These are phyloP conservation scores for Rhynchospora breviuscula DNA, from an alignment of 176 grass and related monocot species.

Conservation along the genomic window DNA sequence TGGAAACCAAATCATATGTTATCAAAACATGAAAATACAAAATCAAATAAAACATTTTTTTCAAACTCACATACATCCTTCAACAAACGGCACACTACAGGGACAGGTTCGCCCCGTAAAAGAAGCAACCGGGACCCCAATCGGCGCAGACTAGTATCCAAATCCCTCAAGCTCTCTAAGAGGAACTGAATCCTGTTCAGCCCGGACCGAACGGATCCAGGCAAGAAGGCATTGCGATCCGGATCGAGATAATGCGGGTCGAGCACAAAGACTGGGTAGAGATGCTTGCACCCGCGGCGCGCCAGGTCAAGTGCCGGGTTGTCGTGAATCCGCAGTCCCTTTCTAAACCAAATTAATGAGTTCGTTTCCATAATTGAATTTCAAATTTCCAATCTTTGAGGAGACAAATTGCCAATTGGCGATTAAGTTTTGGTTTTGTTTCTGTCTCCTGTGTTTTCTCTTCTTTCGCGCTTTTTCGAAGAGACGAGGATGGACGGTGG, in stretches of 20 bases:
- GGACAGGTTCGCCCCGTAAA: conserved; percentile 51
- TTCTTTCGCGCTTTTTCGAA: conserved; percentile 17
- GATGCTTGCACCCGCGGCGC: conserved; percentile 29
- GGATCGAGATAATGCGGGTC: conserved; percentile 67
- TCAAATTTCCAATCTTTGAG: neutral
- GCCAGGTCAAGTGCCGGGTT: conserved; percentile 76
- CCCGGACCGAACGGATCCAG: conserved; percentile 55
- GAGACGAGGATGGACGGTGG: neutral
- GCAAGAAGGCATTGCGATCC: conserved; percentile 48
- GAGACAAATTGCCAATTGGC: neutral
- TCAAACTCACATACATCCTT: conserved; percentile 51
- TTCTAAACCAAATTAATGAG: conserved; percentile 88
- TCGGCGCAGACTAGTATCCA: conserved; percentile 51
- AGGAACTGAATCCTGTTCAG: conserved; percentile 68
- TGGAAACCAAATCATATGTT: neutral
- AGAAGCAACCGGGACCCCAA: conserved; percentile 70
- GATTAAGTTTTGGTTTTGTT: neutral
- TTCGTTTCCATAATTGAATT: conserved; percentile 32
- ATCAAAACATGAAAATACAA: neutral
- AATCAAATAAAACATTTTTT: neutral
- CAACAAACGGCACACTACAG: conserved; percentile 45
- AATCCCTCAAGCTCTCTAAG: conserved; percentile 75
- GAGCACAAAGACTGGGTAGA: conserved; percentile 91
- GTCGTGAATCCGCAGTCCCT: conserved; percentile 84
- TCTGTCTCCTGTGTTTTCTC: neutral